Evolutionary conservation across 306 rosid genomes (phyloP).

Genomic region (Vigna reflexopilosa): DNA sequence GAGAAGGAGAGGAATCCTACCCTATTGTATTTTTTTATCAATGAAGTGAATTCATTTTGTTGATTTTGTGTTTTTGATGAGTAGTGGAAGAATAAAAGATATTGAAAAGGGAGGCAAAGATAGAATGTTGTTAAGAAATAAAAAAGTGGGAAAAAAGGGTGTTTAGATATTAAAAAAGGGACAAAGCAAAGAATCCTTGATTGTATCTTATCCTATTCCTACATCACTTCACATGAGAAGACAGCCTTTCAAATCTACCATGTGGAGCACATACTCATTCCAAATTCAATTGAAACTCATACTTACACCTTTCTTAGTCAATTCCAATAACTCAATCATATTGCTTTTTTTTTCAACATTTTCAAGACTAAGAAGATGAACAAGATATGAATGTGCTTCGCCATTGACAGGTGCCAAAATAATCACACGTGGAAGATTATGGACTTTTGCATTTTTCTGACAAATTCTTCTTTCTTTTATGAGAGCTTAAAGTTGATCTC

Average conservation of each 20-base stretch:
- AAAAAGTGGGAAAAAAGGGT: slow-evolving; percentile 45
- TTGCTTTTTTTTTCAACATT: slow-evolving; percentile 4
- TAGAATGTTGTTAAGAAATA: slow-evolving; percentile 44
- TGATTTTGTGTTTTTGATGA: no score
- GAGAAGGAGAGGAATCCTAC: no score
- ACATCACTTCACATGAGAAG: slow-evolving; percentile 43
- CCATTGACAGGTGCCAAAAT: neutral
- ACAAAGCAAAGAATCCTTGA: slow-evolving; percentile 46
- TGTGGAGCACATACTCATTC: slow-evolving; percentile 13
- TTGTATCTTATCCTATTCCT: slow-evolving; percentile 57
- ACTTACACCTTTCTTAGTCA: slow-evolving; percentile 23
- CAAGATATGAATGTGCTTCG: neutral
- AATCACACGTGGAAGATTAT: slow-evolving; percentile 18
- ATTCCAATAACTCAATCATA: slow-evolving; percentile 36
- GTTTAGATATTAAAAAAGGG: slow-evolving; percentile 53
- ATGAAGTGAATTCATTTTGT: no score
- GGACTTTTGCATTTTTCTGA: slow-evolving; percentile 34
- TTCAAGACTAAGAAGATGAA: neutral
- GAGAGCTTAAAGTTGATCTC: neutral
- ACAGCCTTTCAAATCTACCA: slow-evolving; percentile 42
- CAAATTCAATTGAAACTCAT: slow-evolving; percentile 1
- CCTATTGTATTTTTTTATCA: no score
- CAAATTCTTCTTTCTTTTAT: slow-evolving; percentile 9
- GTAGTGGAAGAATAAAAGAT: neutral
- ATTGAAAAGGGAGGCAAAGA: slow-evolving; percentile 39